phyloP scores from a whole-genome alignment of 495 filamentous ascomycete species.

The Aspergillus steynii region DNA sequence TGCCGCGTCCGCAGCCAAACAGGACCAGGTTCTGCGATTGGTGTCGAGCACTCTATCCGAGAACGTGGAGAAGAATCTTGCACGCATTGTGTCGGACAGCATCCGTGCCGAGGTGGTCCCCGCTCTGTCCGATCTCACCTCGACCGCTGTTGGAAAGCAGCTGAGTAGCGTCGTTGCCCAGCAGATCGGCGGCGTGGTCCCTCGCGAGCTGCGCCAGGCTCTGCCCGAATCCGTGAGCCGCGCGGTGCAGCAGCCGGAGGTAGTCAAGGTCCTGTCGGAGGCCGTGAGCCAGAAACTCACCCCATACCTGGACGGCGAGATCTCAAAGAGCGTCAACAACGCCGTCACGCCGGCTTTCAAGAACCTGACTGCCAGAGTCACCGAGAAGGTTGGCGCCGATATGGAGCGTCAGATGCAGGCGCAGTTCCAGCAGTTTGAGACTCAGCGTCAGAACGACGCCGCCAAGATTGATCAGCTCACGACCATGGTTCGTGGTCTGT shows the following conservation, averaged over 20 bases:
- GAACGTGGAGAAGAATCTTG: conserved; percentile 81
- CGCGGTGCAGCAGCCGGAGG: conserved; percentile 67
- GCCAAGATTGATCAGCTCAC: conserved; percentile 84
- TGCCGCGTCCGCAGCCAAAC: conserved; percentile 65
- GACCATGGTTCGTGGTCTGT: conserved; percentile 65
- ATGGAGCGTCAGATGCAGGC: conserved; percentile 65
- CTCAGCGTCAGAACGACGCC: conserved; percentile 67
- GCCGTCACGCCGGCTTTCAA: conserved; percentile 66
- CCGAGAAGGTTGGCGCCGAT: conserved; percentile 60
- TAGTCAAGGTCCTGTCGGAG: conserved; percentile 70
- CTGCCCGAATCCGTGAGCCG: conserved; percentile 57
- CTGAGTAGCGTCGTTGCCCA: conserved; percentile 54
- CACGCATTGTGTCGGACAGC: conserved; percentile 64
- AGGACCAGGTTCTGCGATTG: conserved; percentile 78
- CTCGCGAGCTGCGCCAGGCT: conserved; percentile 53
- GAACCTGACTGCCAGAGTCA: conserved; percentile 55
- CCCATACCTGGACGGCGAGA: conserved; percentile 64
- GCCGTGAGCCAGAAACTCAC: conserved; percentile 64
- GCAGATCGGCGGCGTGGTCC: conserved; percentile 49
- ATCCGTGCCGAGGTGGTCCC: conserved; percentile 68
- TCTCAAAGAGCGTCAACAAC: conserved; percentile 60
- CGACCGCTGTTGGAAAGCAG: conserved; percentile 60
- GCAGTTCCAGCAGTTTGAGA: conserved; percentile 64
- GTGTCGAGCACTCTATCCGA: conserved; percentile 86
- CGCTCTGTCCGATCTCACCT: conserved; percentile 48